Conservation (phyloP, 1,284 basidiomycete species). For the Exobasidium cylindrosporum region DNA sequence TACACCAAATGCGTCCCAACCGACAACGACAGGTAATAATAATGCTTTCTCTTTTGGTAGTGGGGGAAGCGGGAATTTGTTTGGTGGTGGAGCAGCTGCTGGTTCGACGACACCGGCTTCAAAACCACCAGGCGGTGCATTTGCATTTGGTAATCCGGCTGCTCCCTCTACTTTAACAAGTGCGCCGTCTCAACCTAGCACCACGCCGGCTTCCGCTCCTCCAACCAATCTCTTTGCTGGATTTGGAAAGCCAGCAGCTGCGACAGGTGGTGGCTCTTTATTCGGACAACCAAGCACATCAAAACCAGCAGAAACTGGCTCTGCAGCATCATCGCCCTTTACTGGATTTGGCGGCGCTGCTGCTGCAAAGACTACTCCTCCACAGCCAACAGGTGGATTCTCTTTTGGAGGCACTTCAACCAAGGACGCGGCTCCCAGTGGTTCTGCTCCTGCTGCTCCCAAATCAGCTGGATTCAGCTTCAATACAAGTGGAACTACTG, state of each 20-base stretch:
- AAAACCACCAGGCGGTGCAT: constrained; percentile 11
- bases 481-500: background rate
- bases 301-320: background rate
- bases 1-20: background rate
- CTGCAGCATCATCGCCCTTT: constrained; percentile 3
- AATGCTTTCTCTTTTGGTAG: background rate
- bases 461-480: constrained; percentile 21
- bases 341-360: constrained; percentile 6
- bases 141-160: constrained; percentile 12
- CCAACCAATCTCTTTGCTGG: constrained; percentile 14
- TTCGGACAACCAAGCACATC: constrained; percentile 7
- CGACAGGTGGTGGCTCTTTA: background rate
- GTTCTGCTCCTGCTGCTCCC: constrained; percentile 23
- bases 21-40: background rate
- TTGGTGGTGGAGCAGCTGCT: background rate
- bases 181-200: background rate
- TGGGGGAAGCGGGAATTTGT: background rate
- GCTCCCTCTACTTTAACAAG: background rate
- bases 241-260: constrained; percentile 12
- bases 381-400: constrained; percentile 14
- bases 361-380: background rate
- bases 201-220: constrained; percentile 14
- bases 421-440: constrained; percentile 2
- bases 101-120: constrained; percentile 7
- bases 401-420: constrained; percentile 16